Base-by-base conservation (phyloP, 495 filamentous ascomycete genomes). In the Bacidia gigantensis region DNA sequence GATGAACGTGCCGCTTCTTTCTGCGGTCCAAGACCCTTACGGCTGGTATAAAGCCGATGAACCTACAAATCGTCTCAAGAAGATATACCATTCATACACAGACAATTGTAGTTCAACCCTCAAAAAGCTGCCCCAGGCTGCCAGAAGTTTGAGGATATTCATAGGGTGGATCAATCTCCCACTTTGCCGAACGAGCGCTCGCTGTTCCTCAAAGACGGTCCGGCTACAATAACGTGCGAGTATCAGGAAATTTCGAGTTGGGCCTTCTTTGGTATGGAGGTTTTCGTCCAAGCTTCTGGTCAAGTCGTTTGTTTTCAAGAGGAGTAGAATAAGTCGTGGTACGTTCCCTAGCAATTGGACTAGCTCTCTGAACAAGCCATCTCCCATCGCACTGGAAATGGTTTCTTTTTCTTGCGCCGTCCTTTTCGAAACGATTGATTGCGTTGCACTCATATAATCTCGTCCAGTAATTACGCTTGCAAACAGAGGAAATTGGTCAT, bases 281-380 rank as follows among this genome's bases (percentile, higher is more conserved):
- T 82, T 88, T 67, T 97, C 93, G 59, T 99, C 93, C 25, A 99
- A 76, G 56, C 84, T 90, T 54, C 93, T 81, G 24, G 92, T 99
- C 39, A 99, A 69, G 65, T 99, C 93, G 64, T 99, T 99, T 1
- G 93, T 99, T 69, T 99, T 99, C 49, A 99, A 74, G 58, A 99
- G 96, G 3, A 99, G 71, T 14, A 99, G 75, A 38, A 99, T 93
- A 52, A 97, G 84, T 11, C 87, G 71, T 3, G 93, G 93, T 1
- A 99, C 88, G 56, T 87, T 79, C 26, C 86, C 85, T 9, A 99
- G 75, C 59, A 99, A 70, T 52, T 90, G 85, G 10, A 99, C 85
- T 10, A 99, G 69, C 49, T 59, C 80, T 51, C 82, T 83, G 32
- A 99, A 68, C 68, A 97, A 78, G 11, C 92, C 93, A 48, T 94